Conservation (phyloP, 257 asterid species). For the Jaltomata sinuosa region DNA sequence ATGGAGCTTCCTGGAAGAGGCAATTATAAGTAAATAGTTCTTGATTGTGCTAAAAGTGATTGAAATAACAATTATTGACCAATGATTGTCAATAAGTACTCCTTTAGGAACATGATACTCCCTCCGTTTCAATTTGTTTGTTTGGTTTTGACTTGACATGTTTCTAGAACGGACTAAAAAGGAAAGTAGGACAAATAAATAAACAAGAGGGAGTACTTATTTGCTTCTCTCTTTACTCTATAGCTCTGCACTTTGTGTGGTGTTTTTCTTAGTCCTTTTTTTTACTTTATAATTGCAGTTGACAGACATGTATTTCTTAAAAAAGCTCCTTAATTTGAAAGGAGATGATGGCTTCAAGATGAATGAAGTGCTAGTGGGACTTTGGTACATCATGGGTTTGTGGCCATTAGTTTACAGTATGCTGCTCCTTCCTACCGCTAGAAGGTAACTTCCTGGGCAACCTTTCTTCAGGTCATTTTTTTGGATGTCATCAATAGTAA, state of each 20-base stretch:
- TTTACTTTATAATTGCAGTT: constrained; percentile 32
- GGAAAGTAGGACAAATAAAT: too few species aligned
- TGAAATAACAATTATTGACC: not conserved
- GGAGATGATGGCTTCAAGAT: constrained; percentile 89
- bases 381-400: constrained; percentile 88
- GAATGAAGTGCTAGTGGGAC: constrained; percentile 69
- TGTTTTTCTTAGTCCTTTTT: not conserved
- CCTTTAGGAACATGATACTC: not conserved
- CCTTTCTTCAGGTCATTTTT: not conserved
- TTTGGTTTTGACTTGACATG: too few species aligned
- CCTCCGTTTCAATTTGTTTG: too few species aligned
- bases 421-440: constrained; percentile 80
- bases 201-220: too few species aligned
- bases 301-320: constrained; percentile 62
- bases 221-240: not conserved
- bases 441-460: constrained; percentile 45
- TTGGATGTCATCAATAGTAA: not conserved
- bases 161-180: too few species aligned
- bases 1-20: too few species aligned
- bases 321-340: constrained; percentile 63
- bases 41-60: not conserved
- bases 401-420: constrained; percentile 80
- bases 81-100: not conserved
- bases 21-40: not conserved
- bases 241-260: not conserved